Evolutionary conservation across 805 yeast species (phyloP).

Genomic region (Ogataea salicorniae): DNA sequence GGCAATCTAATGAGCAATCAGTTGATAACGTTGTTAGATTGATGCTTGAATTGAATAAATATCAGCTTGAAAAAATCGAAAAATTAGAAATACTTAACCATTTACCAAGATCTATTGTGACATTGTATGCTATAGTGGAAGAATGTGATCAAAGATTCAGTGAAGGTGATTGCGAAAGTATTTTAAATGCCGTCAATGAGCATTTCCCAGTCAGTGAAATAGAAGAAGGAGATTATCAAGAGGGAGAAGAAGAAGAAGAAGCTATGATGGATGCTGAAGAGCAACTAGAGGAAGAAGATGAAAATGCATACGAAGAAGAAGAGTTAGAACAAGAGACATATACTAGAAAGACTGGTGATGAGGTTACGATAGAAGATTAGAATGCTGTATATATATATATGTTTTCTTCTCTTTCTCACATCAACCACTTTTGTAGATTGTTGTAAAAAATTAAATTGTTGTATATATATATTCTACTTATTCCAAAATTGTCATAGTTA

Average conservation of each 20-base stretch:
- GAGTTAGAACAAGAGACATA: slow-evolving; percentile 26
- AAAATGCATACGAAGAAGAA: slow-evolving; percentile 18
- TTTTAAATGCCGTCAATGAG: slow-evolving; percentile 51
- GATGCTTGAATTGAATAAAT: slow-evolving; percentile 42
- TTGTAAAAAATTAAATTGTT: no score
- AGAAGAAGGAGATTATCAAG: slow-evolving; percentile 23
- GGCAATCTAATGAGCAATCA: slow-evolving; percentile 30
- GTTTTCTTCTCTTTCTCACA: not conserved
- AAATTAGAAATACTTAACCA: slow-evolving; percentile 77
- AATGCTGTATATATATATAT: not conserved
- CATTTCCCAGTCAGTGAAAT: slow-evolving; percentile 43
- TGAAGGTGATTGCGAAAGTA: slow-evolving; percentile 57
- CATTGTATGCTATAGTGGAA: slow-evolving; percentile 73
- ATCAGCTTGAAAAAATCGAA: slow-evolving; percentile 73
- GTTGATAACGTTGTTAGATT: slow-evolving; percentile 28
- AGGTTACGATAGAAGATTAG: slow-evolving; percentile 21
- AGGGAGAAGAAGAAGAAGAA: slow-evolving; percentile 14
- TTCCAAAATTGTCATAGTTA: no score
- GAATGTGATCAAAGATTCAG: slow-evolving; percentile 85
- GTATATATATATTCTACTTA: no score
- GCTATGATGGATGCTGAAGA: slow-evolving; percentile 12
- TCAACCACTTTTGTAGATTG: not conserved
- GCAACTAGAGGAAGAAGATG: slow-evolving; percentile 18
- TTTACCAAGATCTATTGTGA: slow-evolving; percentile 76
- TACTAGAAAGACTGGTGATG: slow-evolving; percentile 8